Base-by-base conservation (phyloP, 106 monocot genomes). In the Phalaenopsis aphrodite region DNA sequence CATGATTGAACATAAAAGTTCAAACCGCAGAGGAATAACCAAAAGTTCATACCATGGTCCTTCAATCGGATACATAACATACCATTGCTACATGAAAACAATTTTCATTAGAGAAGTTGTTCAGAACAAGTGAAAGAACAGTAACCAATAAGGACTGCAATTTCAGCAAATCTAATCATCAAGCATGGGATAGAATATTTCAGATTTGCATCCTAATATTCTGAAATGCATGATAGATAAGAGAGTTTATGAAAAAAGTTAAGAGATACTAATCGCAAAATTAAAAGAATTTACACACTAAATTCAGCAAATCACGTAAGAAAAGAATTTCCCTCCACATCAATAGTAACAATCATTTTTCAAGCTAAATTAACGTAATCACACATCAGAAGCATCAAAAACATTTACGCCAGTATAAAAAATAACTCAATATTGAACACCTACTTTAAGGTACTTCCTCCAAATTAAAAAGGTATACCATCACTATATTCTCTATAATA, bases 1-100 rank as follows among this genome's bases (percentile, higher is more conserved):
- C 98, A 98, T 98, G 78, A 98, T 94, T 55, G 98, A 98, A 83
- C 98, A 98, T 41, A 98, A 82, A 48, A 98, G 98, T 83, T 98
- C 98, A 89, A 98, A 98, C 19, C 98, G 82, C 42, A 98, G 84
- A 61, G 98, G 98, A 76, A 98, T 94, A 78, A 98, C 82, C 82
- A 98, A 76, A 38, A 98, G 85, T 72, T 94, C 94, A 69, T 94
- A 98, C 98, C 98, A 98, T 74, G 89, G 92, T 55, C 90, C 94
- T 84, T 98, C 89, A 76, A 23, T 56, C 52, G 92, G 92, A 80
- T 98, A 98, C 87, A 64, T 87, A 43, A 92, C 88, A 86, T 98
- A 98, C 98, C 98, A 98, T 89, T 89, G 94, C 98, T 98, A 75
- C 80, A 87, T 43, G 56, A 47, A 8, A 10, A 83, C 56, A 64